Conservation (phyloP, 176 grass and related monocot species). For the Leersia perrieri region DNA sequence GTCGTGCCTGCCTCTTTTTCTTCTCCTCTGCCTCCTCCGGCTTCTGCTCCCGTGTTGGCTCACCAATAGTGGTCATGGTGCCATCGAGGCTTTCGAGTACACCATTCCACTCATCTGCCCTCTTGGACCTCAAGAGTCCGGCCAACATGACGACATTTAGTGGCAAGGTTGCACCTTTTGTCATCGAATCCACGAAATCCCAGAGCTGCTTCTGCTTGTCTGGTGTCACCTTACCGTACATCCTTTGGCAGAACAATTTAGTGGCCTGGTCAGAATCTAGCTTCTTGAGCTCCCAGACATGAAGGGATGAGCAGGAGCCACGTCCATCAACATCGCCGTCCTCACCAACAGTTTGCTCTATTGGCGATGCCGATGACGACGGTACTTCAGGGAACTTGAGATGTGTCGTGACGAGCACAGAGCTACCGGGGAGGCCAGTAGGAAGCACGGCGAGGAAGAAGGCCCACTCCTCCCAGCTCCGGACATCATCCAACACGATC, state of each 20-base stretch:
- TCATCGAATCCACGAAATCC: neutral
- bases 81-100: neutral
- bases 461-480: neutral
- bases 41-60: neutral
- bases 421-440: neutral
- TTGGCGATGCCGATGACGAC: no score
- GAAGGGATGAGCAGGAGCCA: neutral
- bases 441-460: slow-evolving; percentile 13
- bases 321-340: no score
- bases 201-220: neutral
- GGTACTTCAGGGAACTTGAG: neutral
- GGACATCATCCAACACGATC: neutral
- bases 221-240: neutral
- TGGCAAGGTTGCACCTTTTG: neutral
- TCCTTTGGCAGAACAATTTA: neutral
- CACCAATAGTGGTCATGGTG: neutral
- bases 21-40: no score
- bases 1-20: neutral
- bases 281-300: neutral
- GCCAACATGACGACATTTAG: neutral
- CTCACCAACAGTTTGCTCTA: no score
- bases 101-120: neutral
- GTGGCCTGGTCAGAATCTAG: neutral
- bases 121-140: slow-evolving; percentile 23
- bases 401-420: slow-evolving; percentile 2